Base-by-base conservation (phyloP, 169 alveolate genomes). In the Plasmodium gallinaceum region DNA sequence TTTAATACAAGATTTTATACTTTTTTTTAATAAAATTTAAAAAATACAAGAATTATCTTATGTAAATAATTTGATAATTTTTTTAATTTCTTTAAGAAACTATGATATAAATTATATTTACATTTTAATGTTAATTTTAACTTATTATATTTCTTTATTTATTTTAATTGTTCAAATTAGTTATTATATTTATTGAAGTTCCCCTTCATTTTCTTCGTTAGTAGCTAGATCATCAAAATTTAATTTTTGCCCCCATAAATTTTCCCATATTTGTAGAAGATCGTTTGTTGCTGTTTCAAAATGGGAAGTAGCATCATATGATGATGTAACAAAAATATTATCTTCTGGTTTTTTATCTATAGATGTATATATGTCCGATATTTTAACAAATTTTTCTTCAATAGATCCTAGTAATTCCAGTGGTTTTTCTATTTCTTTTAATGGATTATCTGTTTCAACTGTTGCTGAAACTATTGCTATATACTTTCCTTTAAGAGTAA, bases 261-360 rank as follows among this genome's bases (percentile, higher is more conserved):
- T 85, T 65, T 85, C 97, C 83, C 91, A 95, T 96, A 96, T 94
- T 71, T 89, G 76, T 52, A 98, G 92, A 12, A 98, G 98, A 85
- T 98, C 99, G 48, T 97, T 97, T 39, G 98, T 94, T n/a, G 99
- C 99, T 42, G 98, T 92, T 93, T 98, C 99, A 89, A 98, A 98
- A 94, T 98, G 99, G 58, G 98, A 95, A 51, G 98, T 96, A 14
- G 99, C 99, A 85, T 98, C 99, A 94, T 97, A 98, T 20, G 98
- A 96, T 61, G 93, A 93, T 24, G 99, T 96, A 24, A 98, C 97
- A 90, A 93, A 98, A 14, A 98, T 93, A 76, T 97, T 95, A 74
- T 97, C 98, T 32, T 89, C 90, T 39, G 85, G 91, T 18, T 98
- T 99, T 37, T 94, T 96, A 45, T 93, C 96, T 2, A 95, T 91